Conservation (phyloP, 148 eudicot species). For the Hydrangea macrophylla region DNA sequence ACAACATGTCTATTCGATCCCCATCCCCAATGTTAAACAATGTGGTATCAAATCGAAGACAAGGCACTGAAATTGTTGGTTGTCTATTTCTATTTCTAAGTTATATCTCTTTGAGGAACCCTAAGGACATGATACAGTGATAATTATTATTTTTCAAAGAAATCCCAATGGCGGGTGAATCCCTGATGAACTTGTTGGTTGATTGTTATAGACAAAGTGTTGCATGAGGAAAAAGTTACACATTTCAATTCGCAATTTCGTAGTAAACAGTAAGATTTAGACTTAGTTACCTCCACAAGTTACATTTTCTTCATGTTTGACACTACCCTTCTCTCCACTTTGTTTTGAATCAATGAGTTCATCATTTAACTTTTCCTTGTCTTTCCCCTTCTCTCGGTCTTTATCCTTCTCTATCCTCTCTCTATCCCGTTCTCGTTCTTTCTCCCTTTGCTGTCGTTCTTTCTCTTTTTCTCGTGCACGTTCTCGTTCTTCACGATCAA, state of each 20-base stretch:
- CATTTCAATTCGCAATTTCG: neutral
- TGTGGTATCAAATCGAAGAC: too few relatives aligned
- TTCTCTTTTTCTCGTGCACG: constrained; percentile 34
- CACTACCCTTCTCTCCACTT: constrained; percentile 28
- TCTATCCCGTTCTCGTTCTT: constrained; percentile 41
- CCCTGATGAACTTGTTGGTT: neutral
- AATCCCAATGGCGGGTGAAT: neutral
- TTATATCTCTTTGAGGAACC: neutral
- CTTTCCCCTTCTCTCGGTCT: constrained; percentile 32
- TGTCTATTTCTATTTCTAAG: neutral
- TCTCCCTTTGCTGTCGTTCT: constrained; percentile 41
- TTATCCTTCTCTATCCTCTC: constrained; percentile 35
- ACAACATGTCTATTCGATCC: too few relatives aligned
- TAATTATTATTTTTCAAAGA: neutral
- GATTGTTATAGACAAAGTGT: neutral
- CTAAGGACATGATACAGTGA: neutral
- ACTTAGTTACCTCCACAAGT: constrained; percentile 32
- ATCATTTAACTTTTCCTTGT: constrained; percentile 35
- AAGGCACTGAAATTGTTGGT: neutral
- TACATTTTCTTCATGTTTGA: constrained; percentile 33
- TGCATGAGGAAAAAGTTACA: constrained; percentile 5
- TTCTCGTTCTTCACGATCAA: constrained; percentile 32
- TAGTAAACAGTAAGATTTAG: neutral
- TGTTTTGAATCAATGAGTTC: constrained; percentile 27
- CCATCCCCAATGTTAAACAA: too few relatives aligned